Evolutionary conservation across 176 grass and related monocot genomes (phyloP).

Genomic region (Cenchrus purpureus): DNA sequence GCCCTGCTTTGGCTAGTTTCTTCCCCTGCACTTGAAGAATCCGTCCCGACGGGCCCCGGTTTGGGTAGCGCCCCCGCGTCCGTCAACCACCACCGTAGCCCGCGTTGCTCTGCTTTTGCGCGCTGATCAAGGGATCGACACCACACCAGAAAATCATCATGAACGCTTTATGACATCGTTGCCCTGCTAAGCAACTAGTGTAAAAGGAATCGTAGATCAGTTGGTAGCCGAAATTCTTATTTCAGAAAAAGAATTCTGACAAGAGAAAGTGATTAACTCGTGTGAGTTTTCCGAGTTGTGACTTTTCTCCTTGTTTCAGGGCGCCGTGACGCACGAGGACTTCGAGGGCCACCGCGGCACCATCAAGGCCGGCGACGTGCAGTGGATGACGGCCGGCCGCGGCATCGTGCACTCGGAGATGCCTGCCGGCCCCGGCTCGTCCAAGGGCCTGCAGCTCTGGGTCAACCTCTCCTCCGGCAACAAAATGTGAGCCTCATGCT

Average conservation of each 20-base stretch:
- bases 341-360: constrained; percentile 90
- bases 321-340: constrained; percentile 84
- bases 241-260: not conserved
- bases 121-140: not conserved
- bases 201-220: not conserved
- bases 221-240: not conserved
- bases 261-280: not conserved
- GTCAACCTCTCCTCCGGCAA: constrained; percentile 91
- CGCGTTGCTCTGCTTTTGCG: not conserved
- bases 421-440: constrained; percentile 69
- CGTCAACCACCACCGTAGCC: constrained; percentile 35
- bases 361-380: constrained; percentile 92
- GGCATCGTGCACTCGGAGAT: constrained; percentile 98
- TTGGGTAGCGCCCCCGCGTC: not conserved
- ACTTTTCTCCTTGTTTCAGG: constrained; percentile 41
- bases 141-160: constrained; percentile 8
- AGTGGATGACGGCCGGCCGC: constrained; percentile 98
- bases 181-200: not conserved
- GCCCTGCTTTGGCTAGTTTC: not conserved
- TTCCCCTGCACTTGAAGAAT: constrained; percentile 37
- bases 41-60: not conserved
- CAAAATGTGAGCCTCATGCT: constrained; percentile 67
- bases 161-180: not conserved
- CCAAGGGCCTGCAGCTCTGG: constrained; percentile 93
- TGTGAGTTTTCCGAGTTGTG: not conserved